These are phyloP conservation scores for Gautieria morchelliformis DNA, from an alignment of 768 basidiomycete species.

Conservation along the genomic window DNA sequence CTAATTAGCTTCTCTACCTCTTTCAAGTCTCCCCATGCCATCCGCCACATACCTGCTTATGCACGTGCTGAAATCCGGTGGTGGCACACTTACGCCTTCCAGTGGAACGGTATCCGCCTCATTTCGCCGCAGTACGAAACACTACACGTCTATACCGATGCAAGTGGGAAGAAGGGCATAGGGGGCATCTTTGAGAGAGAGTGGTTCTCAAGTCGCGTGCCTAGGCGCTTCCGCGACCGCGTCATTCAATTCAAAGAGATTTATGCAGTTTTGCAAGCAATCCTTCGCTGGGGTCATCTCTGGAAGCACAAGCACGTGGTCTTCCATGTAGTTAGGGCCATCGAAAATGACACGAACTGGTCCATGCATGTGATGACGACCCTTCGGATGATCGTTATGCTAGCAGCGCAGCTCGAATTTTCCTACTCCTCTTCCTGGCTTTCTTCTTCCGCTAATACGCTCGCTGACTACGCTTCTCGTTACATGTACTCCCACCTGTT, in stretches of 20 bases:
- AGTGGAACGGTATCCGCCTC: slow-evolving; percentile 23
- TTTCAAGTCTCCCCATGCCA: slow-evolving; percentile 16
- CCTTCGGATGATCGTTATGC: slow-evolving; percentile 9
- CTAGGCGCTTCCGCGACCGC: slow-evolving; percentile 14
- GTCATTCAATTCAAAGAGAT: slow-evolving; percentile 26
- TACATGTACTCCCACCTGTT: slow-evolving; percentile 18
- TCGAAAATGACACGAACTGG: slow-evolving; percentile 4
- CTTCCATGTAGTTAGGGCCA: slow-evolving; percentile 17
- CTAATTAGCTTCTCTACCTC: slow-evolving; percentile 21
- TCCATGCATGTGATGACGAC: no score
- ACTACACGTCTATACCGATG: slow-evolving; percentile 22
- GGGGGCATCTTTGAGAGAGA: slow-evolving; percentile 14
- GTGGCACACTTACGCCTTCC: slow-evolving; percentile 20
- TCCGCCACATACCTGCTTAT: slow-evolving; percentile 17
- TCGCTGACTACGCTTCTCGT: slow-evolving; percentile 14
- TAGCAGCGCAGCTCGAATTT: slow-evolving; percentile 11
- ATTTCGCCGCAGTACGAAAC: slow-evolving; percentile 4
- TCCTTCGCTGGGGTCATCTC: slow-evolving; percentile 20
- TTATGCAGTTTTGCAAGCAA: slow-evolving; percentile 20
- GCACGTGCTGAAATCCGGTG: slow-evolving; percentile 20
- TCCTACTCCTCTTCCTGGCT: slow-evolving; percentile 12
- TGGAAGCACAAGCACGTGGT: slow-evolving; percentile 19
- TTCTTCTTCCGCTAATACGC: slow-evolving; percentile 10
- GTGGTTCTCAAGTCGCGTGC: slow-evolving; percentile 20
- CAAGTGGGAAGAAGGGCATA: slow-evolving; percentile 22